phyloP scores from a whole-genome alignment of 345 rosid species.

The Gossypium bickii region DNA sequence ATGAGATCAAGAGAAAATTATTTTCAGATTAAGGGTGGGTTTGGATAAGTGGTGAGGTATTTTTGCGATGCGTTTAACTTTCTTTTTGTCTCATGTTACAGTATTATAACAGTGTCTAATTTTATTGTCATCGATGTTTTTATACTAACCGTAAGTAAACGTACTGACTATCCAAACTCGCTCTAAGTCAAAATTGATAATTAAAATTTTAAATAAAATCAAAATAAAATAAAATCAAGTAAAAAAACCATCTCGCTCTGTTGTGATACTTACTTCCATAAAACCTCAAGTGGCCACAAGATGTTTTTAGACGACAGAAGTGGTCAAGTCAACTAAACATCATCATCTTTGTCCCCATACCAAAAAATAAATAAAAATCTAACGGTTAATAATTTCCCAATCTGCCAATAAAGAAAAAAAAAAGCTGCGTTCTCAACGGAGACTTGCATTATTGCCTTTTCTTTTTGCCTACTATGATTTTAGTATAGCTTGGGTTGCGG shows the following conservation, averaged over 20 bases:
- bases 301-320: background rate
- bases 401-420: background rate
- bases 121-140: accelerated
- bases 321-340: slow-evolving; percentile 16
- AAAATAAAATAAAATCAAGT: no score
- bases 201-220: no score
- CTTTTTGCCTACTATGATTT: background rate
- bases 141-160: accelerated
- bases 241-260: no score
- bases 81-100: accelerated
- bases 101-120: no score
- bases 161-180: accelerated
- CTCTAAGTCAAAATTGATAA: no score
- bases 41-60: no score
- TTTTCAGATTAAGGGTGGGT: no score
- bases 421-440: background rate
- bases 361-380: background rate
- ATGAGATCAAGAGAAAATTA: no score
- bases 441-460: background rate
- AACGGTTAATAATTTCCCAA: slow-evolving; percentile 17
- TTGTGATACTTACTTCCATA: no score
- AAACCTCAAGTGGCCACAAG: no score
- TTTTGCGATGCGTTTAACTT: accelerated
- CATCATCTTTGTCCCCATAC: slow-evolving; percentile 17
- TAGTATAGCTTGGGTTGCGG: no score